Evolutionary conservation across 306 rosid species (phyloP).

Genomic region (Malus orientalis): DNA sequence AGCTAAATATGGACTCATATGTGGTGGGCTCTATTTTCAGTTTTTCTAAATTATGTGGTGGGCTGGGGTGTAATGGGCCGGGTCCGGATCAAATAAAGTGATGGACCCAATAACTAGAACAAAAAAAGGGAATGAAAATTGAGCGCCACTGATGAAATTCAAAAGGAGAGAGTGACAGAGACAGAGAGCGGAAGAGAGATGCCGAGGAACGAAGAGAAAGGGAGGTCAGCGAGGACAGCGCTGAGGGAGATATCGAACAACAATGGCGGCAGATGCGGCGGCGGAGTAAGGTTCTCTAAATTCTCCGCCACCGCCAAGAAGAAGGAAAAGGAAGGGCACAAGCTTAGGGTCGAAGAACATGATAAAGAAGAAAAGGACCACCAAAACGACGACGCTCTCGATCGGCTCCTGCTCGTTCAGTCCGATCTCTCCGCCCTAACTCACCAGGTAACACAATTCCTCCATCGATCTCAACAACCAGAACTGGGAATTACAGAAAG

Average conservation of each 20-base stretch:
- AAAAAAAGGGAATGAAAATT: background rate
- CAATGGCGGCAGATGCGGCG: constrained; percentile 3
- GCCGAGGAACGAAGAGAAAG: constrained; percentile 26
- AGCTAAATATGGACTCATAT: no score
- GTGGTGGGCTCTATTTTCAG: background rate
- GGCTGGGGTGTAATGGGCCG: background rate
- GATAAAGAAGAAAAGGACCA: constrained; percentile 5
- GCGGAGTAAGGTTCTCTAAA: constrained; percentile 18
- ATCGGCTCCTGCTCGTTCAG: constrained; percentile 48
- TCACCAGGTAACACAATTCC: constrained; percentile 38
- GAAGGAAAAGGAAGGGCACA: background rate
- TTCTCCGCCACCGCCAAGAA: constrained; percentile 8
- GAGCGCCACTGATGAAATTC: constrained; percentile 19
- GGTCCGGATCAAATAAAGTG: background rate
- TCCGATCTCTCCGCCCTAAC: constrained; percentile 55
- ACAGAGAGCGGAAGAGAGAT: background rate
- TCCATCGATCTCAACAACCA: background rate
- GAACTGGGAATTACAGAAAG: background rate
- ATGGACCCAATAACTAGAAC: background rate
- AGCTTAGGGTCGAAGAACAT: constrained; percentile 1
- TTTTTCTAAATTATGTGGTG: background rate
- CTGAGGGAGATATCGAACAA: constrained; percentile 35
- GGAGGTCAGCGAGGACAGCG: constrained; percentile 33
- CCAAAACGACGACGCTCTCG: constrained; percentile 24
- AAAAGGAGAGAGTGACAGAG: background rate